phyloP scores from a whole-genome alignment of 352 stramenopile genomes.

The Thalassiosira mediterranea region DNA sequence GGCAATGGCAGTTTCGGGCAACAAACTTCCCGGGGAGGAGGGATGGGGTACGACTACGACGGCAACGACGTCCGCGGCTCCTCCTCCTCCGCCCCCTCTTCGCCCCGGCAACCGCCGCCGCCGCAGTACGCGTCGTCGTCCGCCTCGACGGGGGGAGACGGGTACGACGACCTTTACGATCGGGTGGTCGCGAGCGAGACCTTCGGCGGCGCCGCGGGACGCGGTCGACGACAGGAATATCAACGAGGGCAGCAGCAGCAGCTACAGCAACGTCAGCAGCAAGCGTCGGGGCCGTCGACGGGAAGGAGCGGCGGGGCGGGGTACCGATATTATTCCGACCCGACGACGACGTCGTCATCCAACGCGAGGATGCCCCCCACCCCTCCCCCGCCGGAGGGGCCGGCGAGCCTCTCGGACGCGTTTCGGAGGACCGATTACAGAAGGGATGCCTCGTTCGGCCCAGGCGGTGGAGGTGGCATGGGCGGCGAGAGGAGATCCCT shows the following conservation, averaged over 20 bases:
- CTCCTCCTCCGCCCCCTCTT: not conserved
- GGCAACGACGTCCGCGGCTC: not conserved
- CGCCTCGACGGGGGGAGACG: not conserved
- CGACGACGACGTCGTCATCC: not conserved
- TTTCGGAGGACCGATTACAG: not conserved
- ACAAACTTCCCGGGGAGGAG: no score
- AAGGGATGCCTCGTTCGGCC: not conserved
- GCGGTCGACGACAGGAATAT: not conserved
- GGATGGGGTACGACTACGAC: no score
- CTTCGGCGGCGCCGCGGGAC: not conserved
- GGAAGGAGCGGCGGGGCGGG: not conserved
- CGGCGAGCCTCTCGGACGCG: not conserved
- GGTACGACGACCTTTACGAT: not conserved
- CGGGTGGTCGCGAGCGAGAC: not conserved
- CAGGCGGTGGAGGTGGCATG: not conserved
- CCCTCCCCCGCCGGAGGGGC: not conserved
- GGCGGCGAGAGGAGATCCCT: no score
- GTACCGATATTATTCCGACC: no score
- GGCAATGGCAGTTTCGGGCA: not conserved
- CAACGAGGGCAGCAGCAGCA: not conserved
- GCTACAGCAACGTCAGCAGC: not conserved
- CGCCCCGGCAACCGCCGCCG: no score
- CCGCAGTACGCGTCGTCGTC: not conserved
- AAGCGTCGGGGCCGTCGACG: not conserved
- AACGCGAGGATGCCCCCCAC: no score